Evolutionary conservation across 2,329 filamentous ascomycete species (phyloP).

Genomic region (Penicillium sp.): DNA sequence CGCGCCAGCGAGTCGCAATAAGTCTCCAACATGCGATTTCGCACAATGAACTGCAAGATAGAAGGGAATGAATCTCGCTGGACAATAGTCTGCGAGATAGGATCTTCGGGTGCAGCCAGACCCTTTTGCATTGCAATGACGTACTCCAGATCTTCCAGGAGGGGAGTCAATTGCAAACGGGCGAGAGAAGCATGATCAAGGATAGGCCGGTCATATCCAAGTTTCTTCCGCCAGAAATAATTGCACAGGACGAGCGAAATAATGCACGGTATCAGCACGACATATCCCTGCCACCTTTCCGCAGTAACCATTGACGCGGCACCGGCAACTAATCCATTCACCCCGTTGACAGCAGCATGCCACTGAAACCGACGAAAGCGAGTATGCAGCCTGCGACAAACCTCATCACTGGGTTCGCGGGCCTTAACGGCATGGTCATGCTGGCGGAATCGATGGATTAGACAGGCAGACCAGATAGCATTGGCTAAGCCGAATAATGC

Average conservation of each 20-base stretch:
- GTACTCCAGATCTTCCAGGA: constrained; percentile 36
- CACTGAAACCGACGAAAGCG: constrained; percentile 49
- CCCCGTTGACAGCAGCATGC: constrained; percentile 52
- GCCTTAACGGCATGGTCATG: constrained; percentile 38
- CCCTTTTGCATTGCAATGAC: constrained; percentile 24
- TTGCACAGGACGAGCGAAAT: constrained; percentile 53
- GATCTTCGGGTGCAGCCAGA: constrained; percentile 13
- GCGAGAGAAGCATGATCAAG: constrained; percentile 18
- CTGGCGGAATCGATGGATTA: constrained; percentile 46
- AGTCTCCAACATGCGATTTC: constrained; percentile 31
- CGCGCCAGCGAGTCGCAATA: constrained; percentile 32
- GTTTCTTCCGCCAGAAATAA: constrained; percentile 52
- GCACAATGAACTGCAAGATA: constrained; percentile 29
- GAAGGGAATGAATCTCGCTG: constrained; percentile 23
- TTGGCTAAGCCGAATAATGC: constrained; percentile 57
- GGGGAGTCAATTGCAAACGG: constrained; percentile 18
- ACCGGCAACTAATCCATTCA: constrained; percentile 53
- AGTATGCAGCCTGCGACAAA: constrained; percentile 36
- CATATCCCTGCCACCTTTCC: constrained; percentile 58
- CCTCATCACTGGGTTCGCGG: constrained; percentile 32
- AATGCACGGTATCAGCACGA: constrained; percentile 57
- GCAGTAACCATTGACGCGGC: constrained; percentile 57
- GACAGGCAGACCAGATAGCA: constrained; percentile 52
- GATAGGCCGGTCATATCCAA: constrained; percentile 52
- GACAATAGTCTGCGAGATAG: constrained; percentile 8